A percentile compares a stretch with the other conserved stretches of the same genome.
Evolutionary conservation across 169 alveolate species (phyloP).

Genomic region (Plasmodium reichenowi): DNA sequence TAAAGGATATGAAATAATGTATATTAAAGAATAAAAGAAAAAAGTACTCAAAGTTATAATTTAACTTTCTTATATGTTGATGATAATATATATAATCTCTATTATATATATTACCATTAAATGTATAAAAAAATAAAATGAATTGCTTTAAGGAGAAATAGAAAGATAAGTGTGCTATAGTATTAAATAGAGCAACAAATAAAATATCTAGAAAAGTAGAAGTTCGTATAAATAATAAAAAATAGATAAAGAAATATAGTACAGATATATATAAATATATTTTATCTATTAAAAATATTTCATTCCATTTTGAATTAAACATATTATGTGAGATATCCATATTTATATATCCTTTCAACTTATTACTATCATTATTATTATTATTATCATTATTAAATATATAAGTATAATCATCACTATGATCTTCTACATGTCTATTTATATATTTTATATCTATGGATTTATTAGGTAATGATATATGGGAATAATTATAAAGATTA

Average conservation of each 20-base stretch:
- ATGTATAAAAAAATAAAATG: conserved; percentile 48
- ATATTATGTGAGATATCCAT: conserved; percentile 27
- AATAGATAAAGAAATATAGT: conserved; percentile 26
- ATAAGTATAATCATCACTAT: background rate
- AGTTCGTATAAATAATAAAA: conserved; percentile 28
- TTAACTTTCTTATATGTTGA: conserved; percentile 19
- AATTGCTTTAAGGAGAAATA: conserved; percentile 61
- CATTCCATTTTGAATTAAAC: conserved; percentile 37
- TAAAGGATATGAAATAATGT: conserved; percentile 24
- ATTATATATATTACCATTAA: conserved; percentile 63
- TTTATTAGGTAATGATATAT: conserved; percentile 13
- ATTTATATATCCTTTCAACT: conserved; percentile 33
- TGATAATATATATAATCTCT: conserved; percentile 22
- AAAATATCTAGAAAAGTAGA: conserved; percentile 66
- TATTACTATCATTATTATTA: background rate
- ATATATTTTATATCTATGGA: conserved; percentile 38
- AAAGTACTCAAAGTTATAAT: conserved; percentile 21
- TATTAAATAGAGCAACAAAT: conserved; percentile 34
- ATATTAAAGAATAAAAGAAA: conserved; percentile 27
- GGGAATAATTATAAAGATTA: conserved; percentile 10
- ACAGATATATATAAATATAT: conserved; percentile 32
- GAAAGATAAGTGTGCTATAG: conserved; percentile 47
- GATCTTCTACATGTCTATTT: conserved; percentile 33
- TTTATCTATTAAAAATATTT: conserved; percentile 23
- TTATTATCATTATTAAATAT: background rate